phyloP scores from a whole-genome alignment of 2,329 filamentous ascomycete species.

The Ophiostoma tasmaniense region DNA sequence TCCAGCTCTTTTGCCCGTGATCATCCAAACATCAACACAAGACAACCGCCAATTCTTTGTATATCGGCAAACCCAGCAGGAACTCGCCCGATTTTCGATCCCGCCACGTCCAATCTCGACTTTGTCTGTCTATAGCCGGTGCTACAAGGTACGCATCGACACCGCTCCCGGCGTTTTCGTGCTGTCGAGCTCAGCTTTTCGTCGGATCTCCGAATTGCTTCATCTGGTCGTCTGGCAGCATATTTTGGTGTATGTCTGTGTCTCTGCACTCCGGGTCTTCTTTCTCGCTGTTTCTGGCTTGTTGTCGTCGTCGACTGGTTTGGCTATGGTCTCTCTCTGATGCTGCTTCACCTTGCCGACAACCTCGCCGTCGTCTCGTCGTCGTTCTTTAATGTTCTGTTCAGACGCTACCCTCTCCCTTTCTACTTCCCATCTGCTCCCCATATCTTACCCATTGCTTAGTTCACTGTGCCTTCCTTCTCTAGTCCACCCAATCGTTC shows the following conservation, averaged over 20 bases:
- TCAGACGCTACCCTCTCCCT: neutral
- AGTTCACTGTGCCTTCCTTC: neutral
- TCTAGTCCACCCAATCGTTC: neutral
- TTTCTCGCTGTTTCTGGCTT: neutral
- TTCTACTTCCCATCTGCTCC: neutral
- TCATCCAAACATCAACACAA: neutral
- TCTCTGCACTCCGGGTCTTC: neutral
- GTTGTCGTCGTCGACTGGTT: neutral
- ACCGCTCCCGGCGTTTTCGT: neutral
- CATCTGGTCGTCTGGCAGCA: neutral
- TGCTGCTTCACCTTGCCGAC: neutral
- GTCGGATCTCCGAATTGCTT: neutral
- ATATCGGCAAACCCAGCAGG: neutral
- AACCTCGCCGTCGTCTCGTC: neutral
- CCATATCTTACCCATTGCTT: neutral
- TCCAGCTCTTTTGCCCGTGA: constrained; percentile 2
- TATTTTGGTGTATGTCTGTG: neutral
- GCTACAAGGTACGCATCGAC: constrained; percentile 2
- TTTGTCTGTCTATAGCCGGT: neutral
- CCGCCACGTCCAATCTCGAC: neutral
- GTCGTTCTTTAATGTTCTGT: neutral
- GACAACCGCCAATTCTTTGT: neutral
- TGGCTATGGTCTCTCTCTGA: neutral
- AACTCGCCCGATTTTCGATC: neutral
- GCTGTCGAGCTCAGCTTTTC: neutral